Conservation (phyloP, 495 filamentous ascomycete species). For the Tuber calosporum region DNA sequence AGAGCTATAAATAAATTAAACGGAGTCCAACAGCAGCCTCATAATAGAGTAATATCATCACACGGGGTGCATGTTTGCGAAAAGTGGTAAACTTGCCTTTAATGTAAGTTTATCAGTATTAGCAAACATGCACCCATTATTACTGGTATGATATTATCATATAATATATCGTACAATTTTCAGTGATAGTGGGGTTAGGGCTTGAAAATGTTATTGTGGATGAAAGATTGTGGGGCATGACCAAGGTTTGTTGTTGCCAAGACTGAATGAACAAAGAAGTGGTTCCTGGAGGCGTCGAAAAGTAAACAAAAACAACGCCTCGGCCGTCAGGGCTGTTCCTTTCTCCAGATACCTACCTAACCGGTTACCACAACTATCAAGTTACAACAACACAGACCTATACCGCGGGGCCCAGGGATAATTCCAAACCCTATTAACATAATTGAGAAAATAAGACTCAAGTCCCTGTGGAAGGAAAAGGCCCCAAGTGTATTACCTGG, state of each 20-base stretch:
- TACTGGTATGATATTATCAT: too few species aligned
- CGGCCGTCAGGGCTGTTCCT: constrained; percentile 8
- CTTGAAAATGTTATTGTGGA: not conserved
- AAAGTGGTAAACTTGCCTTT: too few species aligned
- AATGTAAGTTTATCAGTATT: too few species aligned
- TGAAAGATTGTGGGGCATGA: not conserved
- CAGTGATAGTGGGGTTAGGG: not conserved
- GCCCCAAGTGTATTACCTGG: constrained; percentile 16
- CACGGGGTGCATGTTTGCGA: too few species aligned
- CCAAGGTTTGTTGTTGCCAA: constrained; percentile 1
- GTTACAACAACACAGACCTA: not conserved
- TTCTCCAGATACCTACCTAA: not conserved
- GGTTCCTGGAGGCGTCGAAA: constrained; percentile 16
- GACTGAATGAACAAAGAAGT: not conserved
- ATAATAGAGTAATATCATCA: not conserved
- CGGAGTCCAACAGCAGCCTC: not conserved
- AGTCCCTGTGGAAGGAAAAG: not conserved
- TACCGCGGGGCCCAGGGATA: not conserved
- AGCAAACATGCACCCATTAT: too few species aligned
- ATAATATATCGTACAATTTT: too few species aligned
- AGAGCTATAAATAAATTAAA: not conserved
- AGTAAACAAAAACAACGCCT: constrained; percentile 41
- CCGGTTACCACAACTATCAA: constrained; percentile 11
- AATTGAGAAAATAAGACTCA: not conserved
- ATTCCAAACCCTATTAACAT: not conserved